A percentile compares a stretch with the other conserved stretches of the same genome.
phyloP scores from a whole-genome alignment of 306 rosid species.

The Acacia confusa region DNA sequence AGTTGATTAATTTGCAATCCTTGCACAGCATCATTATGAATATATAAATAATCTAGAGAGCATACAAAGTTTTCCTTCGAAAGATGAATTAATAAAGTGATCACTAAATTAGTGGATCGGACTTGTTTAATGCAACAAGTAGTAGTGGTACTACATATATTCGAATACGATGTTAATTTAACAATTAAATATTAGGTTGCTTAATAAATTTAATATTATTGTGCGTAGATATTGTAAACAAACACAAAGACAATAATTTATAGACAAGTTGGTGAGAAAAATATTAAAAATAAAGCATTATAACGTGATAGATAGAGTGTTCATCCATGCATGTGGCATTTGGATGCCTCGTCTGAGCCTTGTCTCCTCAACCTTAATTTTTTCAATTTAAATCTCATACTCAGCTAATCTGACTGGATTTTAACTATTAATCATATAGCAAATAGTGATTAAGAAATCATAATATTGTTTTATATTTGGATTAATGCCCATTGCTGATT shows the following conservation, averaged over 20 bases:
- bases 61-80: neutral
- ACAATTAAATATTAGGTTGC: neutral
- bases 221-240: neutral
- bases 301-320: neutral
- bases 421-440: neutral
- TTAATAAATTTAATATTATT: neutral
- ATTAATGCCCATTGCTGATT: neutral
- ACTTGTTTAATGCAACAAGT: neutral
- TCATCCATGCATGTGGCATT: slow-evolving; percentile 1
- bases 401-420: neutral
- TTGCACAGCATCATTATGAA: neutral
- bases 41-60: neutral
- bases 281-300: neutral
- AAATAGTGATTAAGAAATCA: neutral
- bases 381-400: neutral
- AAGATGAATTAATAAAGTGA: neutral
- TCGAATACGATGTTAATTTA: neutral
- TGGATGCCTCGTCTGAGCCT: neutral
- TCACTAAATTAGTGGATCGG: neutral
- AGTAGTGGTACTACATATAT: neutral
- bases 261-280: slow-evolving; percentile 1
- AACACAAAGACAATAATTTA: neutral
- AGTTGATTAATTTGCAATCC: neutral
- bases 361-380: neutral
- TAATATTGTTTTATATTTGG: neutral